Evolutionary conservation across 1,139 yeast genomes (phyloP), one percentile per base, ranked within the genome.

Genomic region (Candida pseudocylindracea): DNA sequence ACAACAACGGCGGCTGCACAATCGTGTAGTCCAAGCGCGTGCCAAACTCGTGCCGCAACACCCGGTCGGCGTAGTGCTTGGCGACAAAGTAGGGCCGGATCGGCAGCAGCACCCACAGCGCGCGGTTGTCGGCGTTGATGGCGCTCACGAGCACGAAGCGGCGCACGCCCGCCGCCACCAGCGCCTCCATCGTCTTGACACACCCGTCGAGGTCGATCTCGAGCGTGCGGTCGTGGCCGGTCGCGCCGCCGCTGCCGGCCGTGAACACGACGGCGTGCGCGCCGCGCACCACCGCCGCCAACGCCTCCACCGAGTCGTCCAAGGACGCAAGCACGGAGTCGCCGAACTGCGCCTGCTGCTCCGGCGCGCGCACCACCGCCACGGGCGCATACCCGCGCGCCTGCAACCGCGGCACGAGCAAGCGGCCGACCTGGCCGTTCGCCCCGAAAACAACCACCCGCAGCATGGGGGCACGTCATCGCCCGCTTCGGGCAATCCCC

Each of bases 181-280:
- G 53, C 1, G 75, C 78, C 42, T 70, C 76, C 35, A 64, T 57
- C 2, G 64, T 58, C 43, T 67, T 66, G 29, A 67, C 67, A 7
- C 72, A 71, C 4, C 72, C 74, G 42, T 72, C 79, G 35, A 70
- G 51, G 42, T 72, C 81, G 10, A 72, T 67, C 20, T 59, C 54
- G 33, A 68, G 52, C 10, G 72, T 57, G 20, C 20, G 20, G 20
- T 15, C 20, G 6, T 15, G 6, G 6, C 20, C 20, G 33, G 58
- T 50, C 35, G 59, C 60, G 2, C 78, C 79, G 7, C 67, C 72
- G 2, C 76, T 67, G 6, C 80, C 80, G 1, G 74, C 79, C 31
- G 66, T 54, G 50, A 71, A 67, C 1, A 72, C 67, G 7, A 72
- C 67, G 7, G 69, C 71, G 42, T 67, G 70, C 31, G 54, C 60